Conservation (phyloP, 768 basidiomycete species). For the Suillus decipiens region DNA sequence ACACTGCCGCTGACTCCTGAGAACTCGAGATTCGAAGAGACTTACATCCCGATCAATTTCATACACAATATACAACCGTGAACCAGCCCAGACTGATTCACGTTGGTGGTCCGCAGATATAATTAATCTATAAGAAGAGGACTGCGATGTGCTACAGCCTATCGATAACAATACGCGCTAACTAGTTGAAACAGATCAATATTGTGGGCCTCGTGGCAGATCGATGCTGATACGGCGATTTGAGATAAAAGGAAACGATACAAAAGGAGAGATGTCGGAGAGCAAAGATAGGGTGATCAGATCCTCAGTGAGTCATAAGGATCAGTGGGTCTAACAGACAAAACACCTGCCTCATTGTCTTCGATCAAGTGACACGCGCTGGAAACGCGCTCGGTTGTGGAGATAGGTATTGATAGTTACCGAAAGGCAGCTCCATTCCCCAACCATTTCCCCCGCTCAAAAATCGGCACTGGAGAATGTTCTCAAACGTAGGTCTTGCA, state of each 20-base stretch:
- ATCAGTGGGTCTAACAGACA: constrained; percentile 12
- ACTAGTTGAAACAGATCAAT: constrained; percentile 14
- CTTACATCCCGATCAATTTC: neutral
- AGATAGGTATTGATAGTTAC: constrained; percentile 23
- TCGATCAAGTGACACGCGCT: constrained; percentile 26
- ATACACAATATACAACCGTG: neutral
- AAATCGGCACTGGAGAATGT: constrained; percentile 78
- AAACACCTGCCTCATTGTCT: constrained; percentile 15
- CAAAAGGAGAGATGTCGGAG: constrained; percentile 12
- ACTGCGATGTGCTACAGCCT: constrained; percentile 5
- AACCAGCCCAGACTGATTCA: no score
- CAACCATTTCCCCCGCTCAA: constrained; percentile 79
- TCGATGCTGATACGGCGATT: constrained; percentile 13
- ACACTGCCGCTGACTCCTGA: constrained; percentile 16
- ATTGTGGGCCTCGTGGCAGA: constrained; percentile 13
- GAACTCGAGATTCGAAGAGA: neutral
- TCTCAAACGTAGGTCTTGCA: constrained; percentile 85
- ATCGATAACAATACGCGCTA: constrained; percentile 11
- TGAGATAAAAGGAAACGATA: constrained; percentile 16
- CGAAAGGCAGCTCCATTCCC: constrained; percentile 42
- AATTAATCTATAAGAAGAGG: constrained; percentile 12
- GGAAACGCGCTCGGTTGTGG: constrained; percentile 37
- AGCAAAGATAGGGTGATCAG: constrained; percentile 11
- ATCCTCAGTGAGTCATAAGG: constrained; percentile 9
- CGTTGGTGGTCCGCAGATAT: neutral